Percentiles rank a stretch among this genome's conserved stretches.
Evolutionary conservation across 2,329 filamentous ascomycete genomes (phyloP).

Genomic region (Trichoderma koningiopsis): DNA sequence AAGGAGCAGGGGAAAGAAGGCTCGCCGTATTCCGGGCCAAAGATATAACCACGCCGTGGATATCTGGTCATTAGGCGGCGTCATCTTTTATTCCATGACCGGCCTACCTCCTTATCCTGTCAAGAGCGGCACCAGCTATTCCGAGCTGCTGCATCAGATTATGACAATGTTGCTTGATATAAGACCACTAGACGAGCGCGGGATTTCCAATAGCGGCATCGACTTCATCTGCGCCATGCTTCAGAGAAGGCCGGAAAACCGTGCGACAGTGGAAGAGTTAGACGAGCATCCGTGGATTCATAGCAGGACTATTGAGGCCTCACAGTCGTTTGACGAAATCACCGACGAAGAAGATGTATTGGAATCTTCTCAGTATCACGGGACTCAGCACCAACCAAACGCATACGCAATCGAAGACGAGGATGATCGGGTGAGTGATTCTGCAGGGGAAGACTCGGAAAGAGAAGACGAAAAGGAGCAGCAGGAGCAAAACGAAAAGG

Average conservation of each 20-base stretch:
- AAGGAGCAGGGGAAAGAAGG: slow-evolving; percentile 62
- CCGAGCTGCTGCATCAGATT: slow-evolving; percentile 79
- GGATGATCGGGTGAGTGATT: slow-evolving; percentile 46
- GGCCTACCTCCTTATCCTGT: slow-evolving; percentile 79
- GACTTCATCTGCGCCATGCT: slow-evolving; percentile 80
- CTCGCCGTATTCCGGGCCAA: slow-evolving; percentile 58
- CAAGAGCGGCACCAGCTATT: slow-evolving; percentile 72
- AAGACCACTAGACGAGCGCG: slow-evolving; percentile 58
- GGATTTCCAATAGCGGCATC: slow-evolving; percentile 67
- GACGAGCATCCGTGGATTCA: slow-evolving; percentile 74
- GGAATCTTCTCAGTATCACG: slow-evolving; percentile 56
- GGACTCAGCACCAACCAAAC: not conserved
- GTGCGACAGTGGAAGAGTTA: slow-evolving; percentile 73
- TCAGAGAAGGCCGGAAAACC: slow-evolving; percentile 73
- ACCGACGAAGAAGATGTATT: slow-evolving; percentile 61
- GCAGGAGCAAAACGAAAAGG: slow-evolving; percentile 49
- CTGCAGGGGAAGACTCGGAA: slow-evolving; percentile 68
- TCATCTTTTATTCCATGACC: slow-evolving; percentile 85
- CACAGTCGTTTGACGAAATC: slow-evolving; percentile 62
- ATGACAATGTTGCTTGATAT: slow-evolving; percentile 76
- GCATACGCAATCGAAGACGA: slow-evolving; percentile 41
- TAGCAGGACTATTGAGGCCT: slow-evolving; percentile 37
- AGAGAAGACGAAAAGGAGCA: slow-evolving; percentile 55
- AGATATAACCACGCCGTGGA: slow-evolving; percentile 92
- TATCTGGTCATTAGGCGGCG: slow-evolving; percentile 93